Evolutionary conservation across 2,329 filamentous ascomycete species (phyloP).

Genomic region (Aspergillus sp.): DNA sequence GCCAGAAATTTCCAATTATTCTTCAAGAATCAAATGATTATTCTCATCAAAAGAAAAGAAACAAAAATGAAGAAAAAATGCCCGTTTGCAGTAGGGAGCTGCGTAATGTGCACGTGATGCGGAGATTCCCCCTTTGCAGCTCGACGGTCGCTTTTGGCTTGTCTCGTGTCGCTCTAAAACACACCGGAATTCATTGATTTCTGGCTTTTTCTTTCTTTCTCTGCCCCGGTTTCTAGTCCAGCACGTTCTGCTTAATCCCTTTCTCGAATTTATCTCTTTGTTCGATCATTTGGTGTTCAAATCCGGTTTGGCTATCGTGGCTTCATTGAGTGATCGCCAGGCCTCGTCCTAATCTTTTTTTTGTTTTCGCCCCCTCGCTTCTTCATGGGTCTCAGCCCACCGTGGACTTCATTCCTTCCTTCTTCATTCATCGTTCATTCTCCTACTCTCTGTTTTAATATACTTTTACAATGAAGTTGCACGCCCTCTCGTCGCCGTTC

Average conservation of each 20-base stretch:
- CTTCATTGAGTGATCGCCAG: not conserved
- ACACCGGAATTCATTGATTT: not conserved
- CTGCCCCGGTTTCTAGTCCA: not conserved
- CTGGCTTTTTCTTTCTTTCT: not conserved
- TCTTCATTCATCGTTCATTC: not conserved
- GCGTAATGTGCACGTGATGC: not conserved
- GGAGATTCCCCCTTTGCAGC: not conserved
- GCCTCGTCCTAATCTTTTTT: too few relatives aligned
- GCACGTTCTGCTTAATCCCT: not conserved
- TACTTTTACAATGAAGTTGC: conserved; percentile 28
- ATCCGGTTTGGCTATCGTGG: not conserved
- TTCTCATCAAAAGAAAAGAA: too few relatives aligned
- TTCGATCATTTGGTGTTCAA: not conserved
- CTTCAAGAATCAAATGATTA: too few relatives aligned
- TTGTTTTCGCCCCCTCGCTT: not conserved
- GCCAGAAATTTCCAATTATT: too few relatives aligned
- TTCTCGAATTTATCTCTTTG: not conserved
- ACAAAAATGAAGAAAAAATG: too few relatives aligned
- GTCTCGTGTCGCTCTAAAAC: not conserved
- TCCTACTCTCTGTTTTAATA: not conserved
- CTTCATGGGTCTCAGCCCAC: not conserved
- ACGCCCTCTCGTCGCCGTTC: conserved; percentile 22
- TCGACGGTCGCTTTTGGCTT: too few relatives aligned
- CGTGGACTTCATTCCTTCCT: not conserved
- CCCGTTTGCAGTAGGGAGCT: too few relatives aligned